Percentiles rank a stretch among this genome's conserved stretches.
phyloP scores from a whole-genome alignment of 768 basidiomycete genomes.

The Leccinum boreale region DNA sequence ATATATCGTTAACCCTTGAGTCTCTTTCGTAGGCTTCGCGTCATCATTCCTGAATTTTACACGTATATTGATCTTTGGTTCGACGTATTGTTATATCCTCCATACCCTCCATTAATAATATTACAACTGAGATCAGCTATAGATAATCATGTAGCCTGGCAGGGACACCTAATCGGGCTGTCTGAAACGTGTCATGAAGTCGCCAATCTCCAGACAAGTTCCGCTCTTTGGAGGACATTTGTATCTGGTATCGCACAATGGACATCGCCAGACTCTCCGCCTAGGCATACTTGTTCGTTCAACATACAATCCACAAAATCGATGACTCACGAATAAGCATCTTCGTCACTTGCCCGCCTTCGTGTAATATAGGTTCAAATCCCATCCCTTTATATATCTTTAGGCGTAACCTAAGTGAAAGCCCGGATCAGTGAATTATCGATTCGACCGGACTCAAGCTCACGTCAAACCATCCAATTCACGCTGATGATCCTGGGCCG shows the following conservation, averaged over 20 bases:
- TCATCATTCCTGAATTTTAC: slow-evolving; percentile 5
- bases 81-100: slow-evolving; percentile 8
- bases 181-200: slow-evolving; percentile 23
- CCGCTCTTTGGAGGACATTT: slow-evolving; percentile 26
- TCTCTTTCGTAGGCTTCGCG: slow-evolving; percentile 7
- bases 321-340: slow-evolving; percentile 64
- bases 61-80: background rate
- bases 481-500: slow-evolving; percentile 65
- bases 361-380: slow-evolving; percentile 62
- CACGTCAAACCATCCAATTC: slow-evolving; percentile 70
- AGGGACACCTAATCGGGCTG: background rate
- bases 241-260: slow-evolving; percentile 32
- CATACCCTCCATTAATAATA: slow-evolving; percentile 1
- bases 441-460: slow-evolving; percentile 23
- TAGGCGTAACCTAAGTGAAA: slow-evolving; percentile 52
- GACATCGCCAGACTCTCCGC: slow-evolving; percentile 40
- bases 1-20: background rate
- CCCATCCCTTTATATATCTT: slow-evolving; percentile 70
- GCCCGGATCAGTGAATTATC: slow-evolving; percentile 1
- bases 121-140: background rate
- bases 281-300: slow-evolving; percentile 32
- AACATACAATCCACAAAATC: background rate
- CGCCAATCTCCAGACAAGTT: slow-evolving; percentile 36
- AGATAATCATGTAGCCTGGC: background rate
- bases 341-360: slow-evolving; percentile 48